Percentiles rank a stretch among this genome's conserved stretches.
Evolutionary conservation across 768 basidiomycete genomes (phyloP).

Genomic region (Phlegmacium glaucopus): DNA sequence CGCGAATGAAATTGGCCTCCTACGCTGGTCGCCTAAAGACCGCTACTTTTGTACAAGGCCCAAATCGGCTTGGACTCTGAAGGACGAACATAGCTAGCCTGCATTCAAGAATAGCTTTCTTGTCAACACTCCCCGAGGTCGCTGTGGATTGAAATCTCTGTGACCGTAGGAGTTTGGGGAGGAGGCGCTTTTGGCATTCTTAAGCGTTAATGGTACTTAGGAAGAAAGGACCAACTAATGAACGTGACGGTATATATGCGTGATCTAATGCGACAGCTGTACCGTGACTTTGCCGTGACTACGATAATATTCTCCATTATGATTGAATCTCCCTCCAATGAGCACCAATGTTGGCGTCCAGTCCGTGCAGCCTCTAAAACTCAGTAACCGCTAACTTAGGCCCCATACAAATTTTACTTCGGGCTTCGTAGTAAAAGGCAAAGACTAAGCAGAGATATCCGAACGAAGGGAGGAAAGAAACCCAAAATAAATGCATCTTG

Average conservation of each 20-base stretch:
- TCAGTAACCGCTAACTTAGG: not conserved
- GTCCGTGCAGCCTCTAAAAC: not conserved
- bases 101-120: conserved; percentile 22
- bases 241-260: too few relatives aligned
- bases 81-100: conserved; percentile 13
- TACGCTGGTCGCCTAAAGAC: too few relatives aligned
- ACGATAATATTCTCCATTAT: too few relatives aligned
- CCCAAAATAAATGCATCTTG: conserved; percentile 5
- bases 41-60: too few relatives aligned
- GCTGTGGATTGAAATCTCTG: conserved; percentile 20
- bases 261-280: not conserved
- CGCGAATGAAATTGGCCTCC: too few relatives aligned
- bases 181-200: not conserved
- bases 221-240: too few relatives aligned
- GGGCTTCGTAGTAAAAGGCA: conserved; percentile 19
- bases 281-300: too few relatives aligned
- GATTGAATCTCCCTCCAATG: too few relatives aligned
- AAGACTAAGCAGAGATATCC: conserved; percentile 29
- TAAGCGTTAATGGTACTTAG: not conserved
- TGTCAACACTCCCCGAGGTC: conserved; percentile 13
- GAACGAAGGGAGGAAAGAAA: conserved; percentile 29
- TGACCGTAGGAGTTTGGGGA: not conserved
- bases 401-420: conserved; percentile 10
- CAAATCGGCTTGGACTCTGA: conserved; percentile 12
- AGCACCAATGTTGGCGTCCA: too few relatives aligned